Percentiles rank a stretch among this genome's conserved stretches.
Evolutionary conservation across 2,329 filamentous ascomycete genomes (phyloP).

Genomic region (Penicillium expansum): DNA sequence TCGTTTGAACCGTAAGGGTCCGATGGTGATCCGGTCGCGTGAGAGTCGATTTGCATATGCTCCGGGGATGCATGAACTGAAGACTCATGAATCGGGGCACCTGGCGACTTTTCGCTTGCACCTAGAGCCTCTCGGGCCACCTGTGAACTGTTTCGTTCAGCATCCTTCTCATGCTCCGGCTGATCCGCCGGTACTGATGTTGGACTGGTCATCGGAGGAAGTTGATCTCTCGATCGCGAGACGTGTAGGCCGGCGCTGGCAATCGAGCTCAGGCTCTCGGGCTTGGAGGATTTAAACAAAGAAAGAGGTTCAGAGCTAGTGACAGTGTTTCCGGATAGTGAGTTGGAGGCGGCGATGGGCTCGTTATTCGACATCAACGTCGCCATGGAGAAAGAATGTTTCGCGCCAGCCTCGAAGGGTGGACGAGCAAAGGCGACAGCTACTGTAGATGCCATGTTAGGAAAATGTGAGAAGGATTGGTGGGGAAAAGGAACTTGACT

Average conservation of each 20-base stretch:
- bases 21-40: slow-evolving; percentile 46
- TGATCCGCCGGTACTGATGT: slow-evolving; percentile 50
- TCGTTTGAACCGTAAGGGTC: slow-evolving; percentile 52
- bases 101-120: slow-evolving; percentile 37
- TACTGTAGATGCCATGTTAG: slow-evolving; percentile 41
- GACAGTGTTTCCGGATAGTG: slow-evolving; percentile 33
- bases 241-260: slow-evolving; percentile 45
- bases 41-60: slow-evolving; percentile 46
- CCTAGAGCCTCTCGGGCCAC: slow-evolving; percentile 44
- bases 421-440: slow-evolving; percentile 32
- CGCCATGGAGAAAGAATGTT: slow-evolving; percentile 41
- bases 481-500: slow-evolving; percentile 10
- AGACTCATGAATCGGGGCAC: slow-evolving; percentile 44
- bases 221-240: slow-evolving; percentile 36
- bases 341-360: slow-evolving; percentile 38
- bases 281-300: slow-evolving; percentile 37
- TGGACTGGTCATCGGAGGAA: slow-evolving; percentile 45
- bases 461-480: not conserved
- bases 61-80: slow-evolving; percentile 51
- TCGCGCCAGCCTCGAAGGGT: slow-evolving; percentile 32
- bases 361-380: slow-evolving; percentile 44
- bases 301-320: slow-evolving; percentile 33
- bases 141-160: slow-evolving; percentile 39
- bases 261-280: slow-evolving; percentile 41
- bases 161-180: slow-evolving; percentile 33